A percentile compares a stretch with the other conserved stretches of the same genome.
Evolutionary conservation across 2,329 filamentous ascomycete species (phyloP).

Genomic region (Penicillium sumatraense): DNA sequence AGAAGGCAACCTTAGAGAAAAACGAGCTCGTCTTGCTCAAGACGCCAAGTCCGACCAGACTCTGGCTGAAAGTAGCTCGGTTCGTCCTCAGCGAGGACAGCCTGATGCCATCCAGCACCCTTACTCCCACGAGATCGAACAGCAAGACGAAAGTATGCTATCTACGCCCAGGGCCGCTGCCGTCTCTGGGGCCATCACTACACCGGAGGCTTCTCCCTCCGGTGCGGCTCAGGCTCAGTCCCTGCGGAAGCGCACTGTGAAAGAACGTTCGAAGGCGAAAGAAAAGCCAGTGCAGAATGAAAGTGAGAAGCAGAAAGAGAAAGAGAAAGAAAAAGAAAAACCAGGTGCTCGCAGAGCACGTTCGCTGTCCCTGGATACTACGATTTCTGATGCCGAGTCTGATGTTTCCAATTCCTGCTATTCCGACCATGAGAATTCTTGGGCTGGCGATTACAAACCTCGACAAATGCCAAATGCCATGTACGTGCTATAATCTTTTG

Average conservation of each 20-base stretch:
- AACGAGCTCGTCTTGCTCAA: constrained; percentile 19
- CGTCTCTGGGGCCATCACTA: background rate
- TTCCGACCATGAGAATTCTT: constrained; percentile 17
- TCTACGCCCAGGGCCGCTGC: background rate
- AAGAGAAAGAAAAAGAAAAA: background rate
- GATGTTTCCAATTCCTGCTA: constrained; percentile 21
- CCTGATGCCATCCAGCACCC: constrained; percentile 12
- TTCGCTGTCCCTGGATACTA: constrained; percentile 21
- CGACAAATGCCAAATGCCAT: constrained; percentile 25
- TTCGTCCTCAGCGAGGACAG: constrained; percentile 14
- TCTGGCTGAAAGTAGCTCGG: constrained; percentile 8
- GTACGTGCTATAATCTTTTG: constrained; percentile 21
- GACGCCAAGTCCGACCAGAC: background rate
- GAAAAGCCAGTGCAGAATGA: background rate
- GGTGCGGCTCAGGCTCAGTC: background rate
- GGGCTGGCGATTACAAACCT: constrained; percentile 10
- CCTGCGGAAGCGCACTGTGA: background rate
- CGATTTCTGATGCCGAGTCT: constrained; percentile 13
- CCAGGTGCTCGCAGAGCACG: constrained; percentile 11
- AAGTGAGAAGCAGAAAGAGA: background rate
- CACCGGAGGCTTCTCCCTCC: background rate
- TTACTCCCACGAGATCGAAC: background rate
- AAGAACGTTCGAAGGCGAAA: constrained; percentile 7
- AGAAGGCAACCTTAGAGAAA: constrained; percentile 26
- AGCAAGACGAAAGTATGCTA: background rate